Percentiles rank a stretch among this genome's conserved stretches.
phyloP scores from a whole-genome alignment of 176 grass and related monocot genomes.

The Bothriochloa decipiens region DNA sequence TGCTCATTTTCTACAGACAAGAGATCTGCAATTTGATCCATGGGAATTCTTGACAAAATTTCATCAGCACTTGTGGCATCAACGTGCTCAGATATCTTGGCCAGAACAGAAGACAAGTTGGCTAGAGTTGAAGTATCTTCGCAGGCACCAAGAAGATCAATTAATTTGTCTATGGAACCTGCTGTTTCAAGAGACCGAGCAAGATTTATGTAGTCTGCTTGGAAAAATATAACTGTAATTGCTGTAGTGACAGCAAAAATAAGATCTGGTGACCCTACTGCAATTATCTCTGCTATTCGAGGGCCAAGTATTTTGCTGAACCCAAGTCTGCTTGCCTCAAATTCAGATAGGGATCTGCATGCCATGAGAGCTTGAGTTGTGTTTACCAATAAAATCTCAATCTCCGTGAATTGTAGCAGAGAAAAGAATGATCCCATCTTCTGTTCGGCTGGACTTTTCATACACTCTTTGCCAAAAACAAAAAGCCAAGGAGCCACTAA shows the following conservation, averaged over 20 bases:
- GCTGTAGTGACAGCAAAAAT: conserved; percentile 52
- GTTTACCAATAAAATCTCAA: conserved; percentile 56
- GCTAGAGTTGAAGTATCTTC: conserved; percentile 54
- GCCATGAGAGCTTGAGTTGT: conserved; percentile 70
- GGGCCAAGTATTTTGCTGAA: conserved; percentile 68
- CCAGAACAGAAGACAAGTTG: conserved; percentile 54
- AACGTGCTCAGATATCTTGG: conserved; percentile 67
- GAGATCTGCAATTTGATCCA: conserved; percentile 62
- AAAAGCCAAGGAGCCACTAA: conserved; percentile 75
- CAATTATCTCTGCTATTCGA: conserved; percentile 63
- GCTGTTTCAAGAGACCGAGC: conserved; percentile 67
- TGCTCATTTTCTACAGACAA: conserved; percentile 63
- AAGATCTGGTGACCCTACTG: conserved; percentile 47
- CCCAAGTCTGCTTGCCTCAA: conserved; percentile 58
- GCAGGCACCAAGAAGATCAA: conserved; percentile 52
- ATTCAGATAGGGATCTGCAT: conserved; percentile 72
- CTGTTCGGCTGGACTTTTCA: conserved; percentile 54
- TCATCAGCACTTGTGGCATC: conserved; percentile 44
- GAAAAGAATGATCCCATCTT: conserved; percentile 62
- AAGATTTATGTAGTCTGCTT: conserved; percentile 51
- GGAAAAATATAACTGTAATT: conserved; percentile 58
- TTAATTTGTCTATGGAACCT: conserved; percentile 57
- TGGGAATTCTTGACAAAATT: conserved; percentile 72
- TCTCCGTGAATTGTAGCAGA: conserved; percentile 49
- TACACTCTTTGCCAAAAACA: conserved; percentile 68